Base-by-base conservation (phyloP, 2,329 filamentous ascomycete genomes). In the Colletotrichum higginsianum region DNA sequence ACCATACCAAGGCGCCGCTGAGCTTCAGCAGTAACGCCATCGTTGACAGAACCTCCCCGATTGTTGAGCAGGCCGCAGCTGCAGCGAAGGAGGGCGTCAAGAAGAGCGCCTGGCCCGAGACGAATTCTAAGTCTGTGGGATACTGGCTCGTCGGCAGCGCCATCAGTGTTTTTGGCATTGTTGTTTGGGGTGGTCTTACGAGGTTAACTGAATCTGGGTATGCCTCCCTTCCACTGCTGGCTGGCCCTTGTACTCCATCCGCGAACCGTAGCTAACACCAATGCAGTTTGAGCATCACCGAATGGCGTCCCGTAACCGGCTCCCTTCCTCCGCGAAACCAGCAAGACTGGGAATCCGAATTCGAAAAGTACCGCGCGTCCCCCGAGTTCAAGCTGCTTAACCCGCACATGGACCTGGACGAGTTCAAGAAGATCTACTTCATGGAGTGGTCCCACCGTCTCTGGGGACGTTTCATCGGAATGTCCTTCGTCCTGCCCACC, bases 351-450 rank as follows among this genome's bases (percentile, higher is more conserved):
- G 92, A 98, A 76, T 91, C 91, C 75, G 96, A 98, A 79, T 99
- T 98, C 84, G 86, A 91, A 67, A 96, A 97, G 83, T 99, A 99
- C 86, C 92, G 93, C 75, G 90, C 93, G 53, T 98, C 95, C 23
- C 96, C 96, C 73, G 96, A 99, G 83, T 99, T 96, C 85, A 91
- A 93, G 79, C 89, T 95, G 73, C 88, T 99, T 76, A 99, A 99
- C 84, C 93, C 95, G 42, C 90, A 94, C 81, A 99, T 99, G 96
- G 92, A 89, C 42, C 87, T 99, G 67, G 89, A 91, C 70, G 96
- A 99, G 81, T 99, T 98, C 86, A 98, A 98, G 83, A 93, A 96
- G 80, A 99, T 99, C 76, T 99, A 98, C 88, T 99, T 93, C 82
- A 98, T 98, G 96, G 96, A 99, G 86, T 99, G 96, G 96, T 91